Percentiles rank a stretch among this genome's conserved stretches.
Conservation (phyloP, 306 rosid species). For the Cucurbita moschata region DNA sequence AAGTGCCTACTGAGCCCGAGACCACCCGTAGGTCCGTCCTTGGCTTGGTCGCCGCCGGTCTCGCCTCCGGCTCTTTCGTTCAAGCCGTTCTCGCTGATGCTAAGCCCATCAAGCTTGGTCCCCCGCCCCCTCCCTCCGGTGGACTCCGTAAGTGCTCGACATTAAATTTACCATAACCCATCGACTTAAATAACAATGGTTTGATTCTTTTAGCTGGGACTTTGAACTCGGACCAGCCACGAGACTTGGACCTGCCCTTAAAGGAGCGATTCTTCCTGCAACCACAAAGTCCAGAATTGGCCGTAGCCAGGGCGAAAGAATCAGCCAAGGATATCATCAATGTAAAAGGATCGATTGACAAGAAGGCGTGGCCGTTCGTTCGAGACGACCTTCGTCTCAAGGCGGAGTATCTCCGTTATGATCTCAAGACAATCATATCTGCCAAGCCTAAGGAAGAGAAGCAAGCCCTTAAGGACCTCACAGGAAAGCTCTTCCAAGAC, state of each 20-base stretch:
- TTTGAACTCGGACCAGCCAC: constrained; percentile 65
- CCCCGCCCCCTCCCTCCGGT: constrained; percentile 84
- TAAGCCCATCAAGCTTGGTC: constrained; percentile 71
- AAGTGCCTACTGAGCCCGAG: constrained; percentile 28
- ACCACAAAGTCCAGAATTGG: constrained; percentile 46
- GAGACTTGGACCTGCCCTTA: constrained; percentile 65
- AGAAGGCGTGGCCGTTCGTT: constrained; percentile 95
- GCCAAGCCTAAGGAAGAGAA: constrained; percentile 70
- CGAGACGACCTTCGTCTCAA: constrained; percentile 73
- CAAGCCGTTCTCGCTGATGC: constrained; percentile 85
- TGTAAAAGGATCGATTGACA: constrained; percentile 61
- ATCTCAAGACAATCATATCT: constrained; percentile 65
- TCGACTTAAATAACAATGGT: not conserved
- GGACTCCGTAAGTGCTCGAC: constrained; percentile 60
- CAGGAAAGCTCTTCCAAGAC: constrained; percentile 74
- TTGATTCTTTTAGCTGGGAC: constrained; percentile 66
- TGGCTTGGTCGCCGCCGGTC: constrained; percentile 72
- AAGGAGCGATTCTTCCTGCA: constrained; percentile 76
- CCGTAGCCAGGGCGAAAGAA: constrained; percentile 71
- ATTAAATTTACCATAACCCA: not conserved
- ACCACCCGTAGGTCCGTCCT: constrained; percentile 60
- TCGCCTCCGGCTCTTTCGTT: constrained; percentile 69
- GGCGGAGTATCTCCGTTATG: constrained; percentile 66
- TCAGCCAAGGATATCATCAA: constrained; percentile 76
- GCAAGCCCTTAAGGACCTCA: constrained; percentile 56